Evolutionary conservation across 305 asterid genomes (phyloP).

Genomic region (Fraxinus baroniana): DNA sequence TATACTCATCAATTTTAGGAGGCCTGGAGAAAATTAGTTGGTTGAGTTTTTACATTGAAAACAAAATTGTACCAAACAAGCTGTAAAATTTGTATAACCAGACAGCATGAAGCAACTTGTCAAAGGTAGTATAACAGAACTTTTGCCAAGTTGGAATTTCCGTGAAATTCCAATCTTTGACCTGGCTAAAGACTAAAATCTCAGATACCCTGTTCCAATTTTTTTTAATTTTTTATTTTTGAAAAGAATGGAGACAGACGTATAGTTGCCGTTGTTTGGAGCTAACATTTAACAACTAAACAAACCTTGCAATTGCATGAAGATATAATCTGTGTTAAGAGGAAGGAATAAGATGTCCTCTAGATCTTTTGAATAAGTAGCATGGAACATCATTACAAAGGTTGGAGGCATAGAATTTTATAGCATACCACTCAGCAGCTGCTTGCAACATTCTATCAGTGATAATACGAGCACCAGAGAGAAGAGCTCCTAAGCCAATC

Average conservation of each 20-base stretch:
- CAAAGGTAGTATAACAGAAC: not conserved
- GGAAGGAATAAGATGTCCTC: not conserved
- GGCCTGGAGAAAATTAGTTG: not conserved
- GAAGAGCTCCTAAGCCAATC: constrained; percentile 96
- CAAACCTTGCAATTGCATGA: not conserved
- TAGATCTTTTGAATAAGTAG: not conserved
- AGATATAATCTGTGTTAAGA: not conserved
- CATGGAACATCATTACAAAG: not conserved
- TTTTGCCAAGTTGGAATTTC: not conserved
- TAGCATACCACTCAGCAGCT: constrained; percentile 82
- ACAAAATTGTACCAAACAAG: not conserved
- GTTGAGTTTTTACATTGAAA: not conserved
- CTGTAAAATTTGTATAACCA: not conserved
- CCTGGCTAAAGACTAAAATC: not conserved
- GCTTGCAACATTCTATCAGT: constrained; percentile 95
- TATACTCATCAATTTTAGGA: not conserved
- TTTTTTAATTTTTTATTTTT: not conserved
- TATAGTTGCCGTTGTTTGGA: not conserved
- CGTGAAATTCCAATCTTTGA: not conserved
- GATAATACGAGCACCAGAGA: constrained; percentile 83
- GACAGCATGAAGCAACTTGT: not conserved
- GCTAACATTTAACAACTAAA: not conserved
- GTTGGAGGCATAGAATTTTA: constrained; percentile 7
- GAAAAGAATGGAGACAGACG: not conserved
- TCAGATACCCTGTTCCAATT: not conserved